Base-by-base conservation (phyloP, 805 yeast genomes). In the Debaryomyces tyrocola region DNA sequence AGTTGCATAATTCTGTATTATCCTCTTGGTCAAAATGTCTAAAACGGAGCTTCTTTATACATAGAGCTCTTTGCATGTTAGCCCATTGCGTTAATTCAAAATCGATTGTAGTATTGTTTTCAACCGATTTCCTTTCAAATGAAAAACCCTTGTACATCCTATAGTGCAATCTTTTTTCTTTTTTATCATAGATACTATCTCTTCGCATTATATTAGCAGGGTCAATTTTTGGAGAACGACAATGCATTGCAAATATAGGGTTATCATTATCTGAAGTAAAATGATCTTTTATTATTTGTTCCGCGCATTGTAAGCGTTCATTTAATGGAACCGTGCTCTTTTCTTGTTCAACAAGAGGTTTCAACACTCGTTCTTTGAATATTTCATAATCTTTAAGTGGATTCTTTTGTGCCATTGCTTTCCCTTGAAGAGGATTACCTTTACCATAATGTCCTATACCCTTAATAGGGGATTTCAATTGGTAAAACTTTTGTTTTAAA, bases 401-500 rank as follows among this genome's bases (percentile, higher is more conserved):
- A 46, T 63, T 59, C 36, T 59, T 63, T 47, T 67, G 72, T 4
- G 62, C 68, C 69, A 67, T 65, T 0, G 70, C 71, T 5, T 66
- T 70, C 3, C 74, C 74, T 38, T 63, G 60, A 48, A 59, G 68
- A 6, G 54, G 41, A 6, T 50, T 54, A 15, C 44, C 41, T 12
- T 55, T 52, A 31, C 58, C 63, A 33, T n/a, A 33, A 18, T 44
- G 39, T 1, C 74, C 74, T 34, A 56, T 49, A 0, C 74, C 66
- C 37, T 52, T 51, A 12, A 70, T 65, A 40, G 52, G 63, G 39
- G 76, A 71, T 47, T 74, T 70, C 8, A 77, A 74, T 45, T 67
- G 73, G 46, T 71, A 69, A 52, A 67, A 71, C 5, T 15, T 9
- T 9, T 33, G 17, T 10, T 62, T 57, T 49, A 69, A 67, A n/a